A percentile compares a stretch with the other conserved stretches of the same genome.
Conservation (phyloP, 106 monocot genomes). For the Dendrobium catenatum region DNA sequence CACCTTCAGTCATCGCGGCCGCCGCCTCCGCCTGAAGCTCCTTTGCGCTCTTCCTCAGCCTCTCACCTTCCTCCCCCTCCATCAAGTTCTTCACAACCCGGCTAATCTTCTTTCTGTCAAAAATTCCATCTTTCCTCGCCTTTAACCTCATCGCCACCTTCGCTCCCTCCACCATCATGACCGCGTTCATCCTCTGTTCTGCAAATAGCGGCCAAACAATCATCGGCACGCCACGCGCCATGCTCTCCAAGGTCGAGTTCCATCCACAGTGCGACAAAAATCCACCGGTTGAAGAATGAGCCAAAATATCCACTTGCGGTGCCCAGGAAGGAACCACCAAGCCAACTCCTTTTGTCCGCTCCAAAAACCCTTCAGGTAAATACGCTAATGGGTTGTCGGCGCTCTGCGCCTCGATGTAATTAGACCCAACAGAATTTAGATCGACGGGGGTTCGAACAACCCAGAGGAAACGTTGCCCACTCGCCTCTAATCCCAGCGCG, state of each 20-base stretch:
- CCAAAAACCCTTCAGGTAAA: conserved; percentile 54
- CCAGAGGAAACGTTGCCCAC: conserved; percentile 55
- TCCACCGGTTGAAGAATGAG: conserved; percentile 37
- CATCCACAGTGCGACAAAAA: conserved; percentile 77
- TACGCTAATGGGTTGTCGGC: conserved; percentile 13
- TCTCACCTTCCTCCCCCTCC: conserved; percentile 49
- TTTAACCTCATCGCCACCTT: conserved; percentile 27
- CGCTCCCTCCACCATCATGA: conserved; percentile 36
- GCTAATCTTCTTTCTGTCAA: conserved; percentile 33
- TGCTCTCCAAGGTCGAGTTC: conserved; percentile 68
- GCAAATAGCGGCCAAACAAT: conserved; percentile 78
- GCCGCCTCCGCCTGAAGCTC: conserved; percentile 19
- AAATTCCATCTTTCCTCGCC: conserved; percentile 18
- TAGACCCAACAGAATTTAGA: background rate
- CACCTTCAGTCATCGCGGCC: conserved; percentile 13
- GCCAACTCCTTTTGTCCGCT: conserved; percentile 36
- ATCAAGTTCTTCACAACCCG: conserved; percentile 40
- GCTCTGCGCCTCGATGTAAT: conserved; percentile 14
- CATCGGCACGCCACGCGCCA: conserved; percentile 57
- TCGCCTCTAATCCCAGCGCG: conserved; percentile 44
- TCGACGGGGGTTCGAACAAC: conserved; percentile 28
- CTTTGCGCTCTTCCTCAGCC: conserved; percentile 9
- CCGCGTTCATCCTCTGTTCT: conserved; percentile 72
- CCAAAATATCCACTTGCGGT: conserved; percentile 43
- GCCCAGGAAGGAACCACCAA: conserved; percentile 53